These are phyloP conservation scores for Citrus sinensis DNA, from an alignment of 345 rosid genomes.

Conservation along the genomic window DNA sequence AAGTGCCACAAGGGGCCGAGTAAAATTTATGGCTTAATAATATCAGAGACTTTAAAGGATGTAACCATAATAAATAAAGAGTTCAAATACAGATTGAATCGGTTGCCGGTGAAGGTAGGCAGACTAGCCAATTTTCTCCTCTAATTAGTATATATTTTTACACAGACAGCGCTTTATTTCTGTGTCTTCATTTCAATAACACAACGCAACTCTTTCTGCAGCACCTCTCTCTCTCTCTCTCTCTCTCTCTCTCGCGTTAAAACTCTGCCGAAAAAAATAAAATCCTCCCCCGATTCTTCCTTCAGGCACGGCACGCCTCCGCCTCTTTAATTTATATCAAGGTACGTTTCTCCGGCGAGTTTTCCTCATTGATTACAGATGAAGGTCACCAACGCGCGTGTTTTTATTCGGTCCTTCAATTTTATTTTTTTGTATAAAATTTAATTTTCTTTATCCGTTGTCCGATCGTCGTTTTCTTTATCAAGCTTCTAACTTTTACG, in stretches of 20 bases:
- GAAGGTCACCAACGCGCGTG: not conserved
- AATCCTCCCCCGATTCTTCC: not conserved
- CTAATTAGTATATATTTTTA: not conserved
- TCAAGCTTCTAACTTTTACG: not conserved
- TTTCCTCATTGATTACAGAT: not conserved
- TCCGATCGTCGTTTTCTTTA: constrained; percentile 17
- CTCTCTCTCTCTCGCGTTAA: not conserved
- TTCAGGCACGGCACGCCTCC: not conserved
- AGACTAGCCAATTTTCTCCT: constrained; percentile 17
- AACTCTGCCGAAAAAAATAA: not conserved
- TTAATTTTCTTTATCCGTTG: not conserved
- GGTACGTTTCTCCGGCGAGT: constrained; percentile 16
- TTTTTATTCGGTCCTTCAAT: constrained; percentile 5
- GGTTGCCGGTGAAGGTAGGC: constrained; percentile 29
- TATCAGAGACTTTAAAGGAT: no score
- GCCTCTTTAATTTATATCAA: not conserved
- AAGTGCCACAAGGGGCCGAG: no score
- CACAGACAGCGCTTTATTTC: constrained; percentile 17
- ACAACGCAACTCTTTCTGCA: not conserved
- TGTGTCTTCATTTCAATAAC: not conserved
- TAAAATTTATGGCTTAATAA: no score
- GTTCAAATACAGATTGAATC: constrained; percentile 1
- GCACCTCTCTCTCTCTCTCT: not conserved
- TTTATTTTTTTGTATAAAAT: not conserved
- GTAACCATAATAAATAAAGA: not conserved